Evolutionary conservation across 106 monocot species (phyloP).

Genomic region (Phalaenopsis aphrodite): DNA sequence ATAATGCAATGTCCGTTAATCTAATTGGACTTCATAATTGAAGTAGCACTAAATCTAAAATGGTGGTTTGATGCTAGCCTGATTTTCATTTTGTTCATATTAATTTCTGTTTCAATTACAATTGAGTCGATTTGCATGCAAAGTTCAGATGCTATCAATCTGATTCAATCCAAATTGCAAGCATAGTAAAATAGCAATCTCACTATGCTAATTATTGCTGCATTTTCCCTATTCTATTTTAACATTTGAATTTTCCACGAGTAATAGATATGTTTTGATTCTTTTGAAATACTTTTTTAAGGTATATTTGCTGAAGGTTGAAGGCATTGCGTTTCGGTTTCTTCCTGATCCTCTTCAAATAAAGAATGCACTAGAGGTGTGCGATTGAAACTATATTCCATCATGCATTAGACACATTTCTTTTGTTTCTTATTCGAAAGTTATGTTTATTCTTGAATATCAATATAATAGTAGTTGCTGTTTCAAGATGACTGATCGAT

Average conservation of each 20-base stretch:
- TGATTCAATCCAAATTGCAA: background rate
- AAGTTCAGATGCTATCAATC: background rate
- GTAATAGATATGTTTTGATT: constrained; percentile 5
- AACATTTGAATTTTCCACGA: background rate
- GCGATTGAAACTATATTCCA: constrained; percentile 6
- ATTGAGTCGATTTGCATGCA: background rate
- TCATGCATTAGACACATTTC: background rate
- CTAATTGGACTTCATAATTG: background rate
- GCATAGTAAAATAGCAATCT: background rate
- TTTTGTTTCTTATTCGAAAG: background rate
- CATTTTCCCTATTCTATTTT: background rate
- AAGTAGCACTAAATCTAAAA: background rate
- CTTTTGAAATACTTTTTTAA: constrained; percentile 16
- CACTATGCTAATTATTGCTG: background rate
- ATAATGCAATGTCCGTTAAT: background rate
- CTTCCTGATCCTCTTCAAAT: constrained; percentile 97
- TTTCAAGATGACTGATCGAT: background rate
- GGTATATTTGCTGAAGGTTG: constrained; percentile 98
- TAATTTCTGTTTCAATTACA: background rate
- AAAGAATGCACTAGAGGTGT: constrained; percentile 87
- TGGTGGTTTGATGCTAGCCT: background rate
- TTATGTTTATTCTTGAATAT: background rate
- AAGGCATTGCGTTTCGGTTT: constrained; percentile 97
- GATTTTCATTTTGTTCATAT: background rate
- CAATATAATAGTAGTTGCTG: background rate